Conservation (phyloP, 2,329 filamentous ascomycete species). For the Neopestalotiopsis sp. region DNA sequence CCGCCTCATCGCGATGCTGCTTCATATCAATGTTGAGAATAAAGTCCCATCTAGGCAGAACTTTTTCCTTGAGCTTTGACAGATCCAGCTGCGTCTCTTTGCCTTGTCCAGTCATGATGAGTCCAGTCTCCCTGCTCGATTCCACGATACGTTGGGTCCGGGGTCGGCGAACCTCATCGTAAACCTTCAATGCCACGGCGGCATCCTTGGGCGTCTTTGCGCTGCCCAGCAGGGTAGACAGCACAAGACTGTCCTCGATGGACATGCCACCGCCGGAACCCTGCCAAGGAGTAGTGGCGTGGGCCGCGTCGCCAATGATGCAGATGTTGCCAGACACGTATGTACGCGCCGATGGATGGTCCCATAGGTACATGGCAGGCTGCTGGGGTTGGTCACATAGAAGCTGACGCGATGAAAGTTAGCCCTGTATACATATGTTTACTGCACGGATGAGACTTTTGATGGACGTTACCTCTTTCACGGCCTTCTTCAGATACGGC, state of each 20-base stretch:
- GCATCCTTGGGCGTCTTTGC: constrained; percentile 23
- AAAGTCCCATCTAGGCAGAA: constrained; percentile 12
- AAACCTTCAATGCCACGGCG: constrained; percentile 10
- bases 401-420: constrained; percentile 17
- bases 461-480: constrained; percentile 25
- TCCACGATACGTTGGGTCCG: constrained; percentile 10
- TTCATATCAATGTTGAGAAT: constrained; percentile 8
- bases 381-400: constrained; percentile 29
- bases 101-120: background rate
- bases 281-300: constrained; percentile 12
- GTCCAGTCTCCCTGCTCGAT: background rate
- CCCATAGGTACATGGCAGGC: constrained; percentile 30
- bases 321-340: background rate
- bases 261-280: constrained; percentile 16
- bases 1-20: background rate
- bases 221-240: constrained; percentile 26
- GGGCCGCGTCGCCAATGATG: constrained; percentile 12
- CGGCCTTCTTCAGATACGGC: constrained; percentile 26
- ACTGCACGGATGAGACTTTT: background rate
- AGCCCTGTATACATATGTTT: no score
- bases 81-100: constrained; percentile 5
- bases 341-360: constrained; percentile 23
- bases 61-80: background rate
- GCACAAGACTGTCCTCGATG: constrained; percentile 13
- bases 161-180: background rate